These are phyloP conservation scores for Blastobotrys illinoisensis DNA, from an alignment of 1,139 yeast genomes.

Conservation along the genomic window DNA sequence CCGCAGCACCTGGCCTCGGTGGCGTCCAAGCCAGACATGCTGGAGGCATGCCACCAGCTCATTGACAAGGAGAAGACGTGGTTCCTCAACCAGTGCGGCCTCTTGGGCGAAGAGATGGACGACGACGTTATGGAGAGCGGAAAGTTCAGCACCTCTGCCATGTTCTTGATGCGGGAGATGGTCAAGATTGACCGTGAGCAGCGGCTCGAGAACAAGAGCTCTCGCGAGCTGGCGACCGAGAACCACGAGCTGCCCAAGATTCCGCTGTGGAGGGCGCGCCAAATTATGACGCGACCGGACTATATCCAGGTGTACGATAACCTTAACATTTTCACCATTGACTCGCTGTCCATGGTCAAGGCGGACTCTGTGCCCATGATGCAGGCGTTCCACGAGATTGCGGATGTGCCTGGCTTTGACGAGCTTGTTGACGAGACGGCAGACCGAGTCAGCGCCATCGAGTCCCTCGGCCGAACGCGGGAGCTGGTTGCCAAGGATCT, in stretches of 20 bases:
- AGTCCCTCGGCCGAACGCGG: constrained; percentile 72
- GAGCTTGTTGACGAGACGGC: constrained; percentile 62
- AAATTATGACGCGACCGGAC: constrained; percentile 80
- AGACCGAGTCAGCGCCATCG: constrained; percentile 71
- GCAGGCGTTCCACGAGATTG: constrained; percentile 81
- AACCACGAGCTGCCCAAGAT: constrained; percentile 63
- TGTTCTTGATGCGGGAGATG: constrained; percentile 66
- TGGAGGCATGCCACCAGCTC: constrained; percentile 60
- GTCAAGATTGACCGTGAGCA: constrained; percentile 54
- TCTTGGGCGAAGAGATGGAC: constrained; percentile 73
- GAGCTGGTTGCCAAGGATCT: constrained; percentile 74
- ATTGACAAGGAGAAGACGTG: constrained; percentile 80
- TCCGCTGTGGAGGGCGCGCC: constrained; percentile 80
- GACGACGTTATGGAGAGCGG: constrained; percentile 88
- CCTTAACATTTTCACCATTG: constrained; percentile 72
- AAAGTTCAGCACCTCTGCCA: constrained; percentile 70
- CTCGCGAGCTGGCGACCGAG: constrained; percentile 21
- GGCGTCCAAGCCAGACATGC: constrained; percentile 56
- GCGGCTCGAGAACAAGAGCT: constrained; percentile 21
- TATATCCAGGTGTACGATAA: constrained; percentile 71
- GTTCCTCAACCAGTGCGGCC: constrained; percentile 79
- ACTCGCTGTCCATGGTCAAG: constrained; percentile 60
- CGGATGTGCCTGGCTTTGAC: constrained; percentile 65
- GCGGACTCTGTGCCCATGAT: constrained; percentile 87
- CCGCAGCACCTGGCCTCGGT: constrained; percentile 79